These are phyloP conservation scores for Trichothecium sympodiale DNA, from an alignment of 2,329 filamentous ascomycete genomes.

Conservation along the genomic window DNA sequence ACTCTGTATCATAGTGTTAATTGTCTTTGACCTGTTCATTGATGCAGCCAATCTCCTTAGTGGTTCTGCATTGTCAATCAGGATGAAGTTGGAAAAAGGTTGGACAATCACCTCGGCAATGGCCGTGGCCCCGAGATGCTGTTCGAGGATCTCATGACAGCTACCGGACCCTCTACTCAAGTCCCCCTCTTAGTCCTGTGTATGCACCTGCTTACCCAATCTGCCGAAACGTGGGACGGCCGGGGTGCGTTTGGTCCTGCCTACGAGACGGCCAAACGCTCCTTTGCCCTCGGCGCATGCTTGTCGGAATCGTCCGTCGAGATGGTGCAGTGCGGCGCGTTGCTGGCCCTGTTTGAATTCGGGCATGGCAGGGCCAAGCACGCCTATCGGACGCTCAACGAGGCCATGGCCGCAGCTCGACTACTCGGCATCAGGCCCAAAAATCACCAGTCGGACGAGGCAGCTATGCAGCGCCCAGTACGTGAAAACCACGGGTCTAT, in stretches of 20 bases:
- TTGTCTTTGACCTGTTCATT: no score
- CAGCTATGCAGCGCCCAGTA: not conserved
- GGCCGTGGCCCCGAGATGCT: no score
- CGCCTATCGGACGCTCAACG: not conserved
- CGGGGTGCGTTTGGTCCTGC: not conserved
- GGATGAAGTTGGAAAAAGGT: no score
- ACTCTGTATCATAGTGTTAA: no score
- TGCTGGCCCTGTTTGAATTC: slow-evolving; percentile 1
- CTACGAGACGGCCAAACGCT: not conserved
- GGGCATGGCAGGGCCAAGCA: not conserved
- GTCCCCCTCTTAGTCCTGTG: no score
- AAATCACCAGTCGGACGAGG: not conserved
- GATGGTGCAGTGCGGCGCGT: not conserved
- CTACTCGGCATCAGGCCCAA: not conserved
- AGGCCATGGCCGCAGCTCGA: not conserved
- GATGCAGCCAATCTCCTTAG: no score
- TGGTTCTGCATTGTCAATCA: no score
- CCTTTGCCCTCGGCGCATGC: not conserved
- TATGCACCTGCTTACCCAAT: not conserved
- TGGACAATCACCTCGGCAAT: no score
- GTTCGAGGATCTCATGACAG: no score
- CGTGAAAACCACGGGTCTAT: no score
- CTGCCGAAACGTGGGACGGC: no score
- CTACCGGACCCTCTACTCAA: no score
- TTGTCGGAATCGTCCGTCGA: not conserved